Base-by-base conservation (phyloP, 257 asterid species). In the Jacaranda mimosifolia region DNA sequence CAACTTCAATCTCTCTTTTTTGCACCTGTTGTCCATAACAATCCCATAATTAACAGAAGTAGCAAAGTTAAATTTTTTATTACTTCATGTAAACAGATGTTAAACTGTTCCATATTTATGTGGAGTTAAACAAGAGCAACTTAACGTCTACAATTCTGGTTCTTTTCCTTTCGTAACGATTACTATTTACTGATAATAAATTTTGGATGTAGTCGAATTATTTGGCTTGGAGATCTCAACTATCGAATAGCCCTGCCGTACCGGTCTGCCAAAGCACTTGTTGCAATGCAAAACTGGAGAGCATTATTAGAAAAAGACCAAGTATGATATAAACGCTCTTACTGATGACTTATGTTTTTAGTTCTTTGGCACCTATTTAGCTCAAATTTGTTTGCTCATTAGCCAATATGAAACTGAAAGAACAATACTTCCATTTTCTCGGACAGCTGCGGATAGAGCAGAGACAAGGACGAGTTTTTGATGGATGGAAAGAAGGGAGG, bases 261-360 rank as follows among this genome's bases (percentile, higher is more conserved):
- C 78, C 97, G 98, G n/a, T 84, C 92, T 58, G 96, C 97, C 55
- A 91, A 91, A 88, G 98, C 97, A 7, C 97, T 91, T 9, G 87
- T 94, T 6, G 98, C 90, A 89, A 94, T 94, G 98, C 98, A 91
- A 80, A 91, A 92, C 80, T 94, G 98, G 98, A 94, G 92, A 83
- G 94, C 97, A 9, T 79, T 94, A 78, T 71, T 90, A 80, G 97
- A 94, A 77, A 91, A 90, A 36, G 98, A 94, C 84, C 98, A 94
- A 94, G 98, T 87, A 91, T 75, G 81, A 48, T 19, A 62, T 62
- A 79, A 21, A 17, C 36, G 72, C 6, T 46, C 57, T 72, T 65
- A 15, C 14, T 51, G 42, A 43, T n/a, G 36, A 15, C 48, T 66
- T 13, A 36, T 64, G 69, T 21, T 15, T 73, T 55, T 35, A 19